Percentiles rank a stretch among this genome's conserved stretches.
phyloP scores from a whole-genome alignment of 1,139 yeast species.

The Yamadazyma sp. region DNA sequence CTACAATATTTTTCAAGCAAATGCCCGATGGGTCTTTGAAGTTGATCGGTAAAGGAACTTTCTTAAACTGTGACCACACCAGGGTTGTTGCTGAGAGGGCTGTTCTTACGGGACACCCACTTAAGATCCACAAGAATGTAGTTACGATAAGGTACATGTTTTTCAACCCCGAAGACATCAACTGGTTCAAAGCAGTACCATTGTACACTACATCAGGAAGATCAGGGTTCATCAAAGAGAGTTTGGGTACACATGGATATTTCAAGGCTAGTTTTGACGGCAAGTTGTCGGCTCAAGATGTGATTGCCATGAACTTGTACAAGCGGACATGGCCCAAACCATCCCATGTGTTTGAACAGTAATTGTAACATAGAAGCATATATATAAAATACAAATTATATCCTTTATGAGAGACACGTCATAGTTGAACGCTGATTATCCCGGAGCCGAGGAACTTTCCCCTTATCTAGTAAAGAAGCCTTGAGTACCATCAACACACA shows the following conservation, averaged over 20 bases:
- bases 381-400: background rate
- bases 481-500: no score
- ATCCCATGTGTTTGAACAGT: conserved; percentile 33
- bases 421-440: no score
- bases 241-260: conserved; percentile 97
- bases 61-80: conserved; percentile 80
- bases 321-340: conserved; percentile 88
- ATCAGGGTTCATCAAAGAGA: conserved; percentile 89
- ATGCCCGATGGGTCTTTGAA: conserved; percentile 51
- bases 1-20: conserved; percentile 67
- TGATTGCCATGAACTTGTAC: conserved; percentile 90
- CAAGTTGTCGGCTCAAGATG: conserved; percentile 86
- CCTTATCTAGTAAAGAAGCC: no score
- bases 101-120: conserved; percentile 90
- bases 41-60: conserved; percentile 86
- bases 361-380: conserved; percentile 4
- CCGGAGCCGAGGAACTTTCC: no score
- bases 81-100: conserved; percentile 86
- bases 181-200: conserved; percentile 89
- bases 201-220: conserved; percentile 90
- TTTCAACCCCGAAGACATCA: conserved; percentile 86
- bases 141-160: conserved; percentile 97
- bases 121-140: conserved; percentile 89
- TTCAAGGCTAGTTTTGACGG: conserved; percentile 96
- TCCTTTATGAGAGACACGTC: no score